phyloP scores from a whole-genome alignment of 139 green algal species.

The Chlorella sp. region DNA sequence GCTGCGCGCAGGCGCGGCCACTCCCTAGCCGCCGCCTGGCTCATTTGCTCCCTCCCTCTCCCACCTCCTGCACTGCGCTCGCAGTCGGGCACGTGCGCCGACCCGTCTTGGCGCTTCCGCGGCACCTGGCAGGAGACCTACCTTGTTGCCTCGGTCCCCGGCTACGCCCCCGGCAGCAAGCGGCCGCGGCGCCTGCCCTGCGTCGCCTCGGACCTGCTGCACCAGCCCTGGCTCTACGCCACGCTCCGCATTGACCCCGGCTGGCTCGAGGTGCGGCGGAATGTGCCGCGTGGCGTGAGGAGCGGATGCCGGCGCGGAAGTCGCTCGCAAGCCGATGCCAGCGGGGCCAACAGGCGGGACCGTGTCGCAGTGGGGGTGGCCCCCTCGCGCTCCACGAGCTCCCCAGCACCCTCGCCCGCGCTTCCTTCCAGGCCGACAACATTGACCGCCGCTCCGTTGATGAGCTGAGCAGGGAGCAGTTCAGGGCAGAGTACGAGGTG shows the following conservation, averaged over 20 bases:
- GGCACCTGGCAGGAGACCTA: constrained; percentile 67
- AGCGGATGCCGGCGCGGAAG: not conserved
- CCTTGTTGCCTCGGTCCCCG: constrained; percentile 1
- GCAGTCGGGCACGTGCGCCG: too few species aligned
- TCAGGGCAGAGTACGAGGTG: constrained; percentile 82
- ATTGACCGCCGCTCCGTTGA: constrained; percentile 62
- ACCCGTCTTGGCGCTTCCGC: constrained; percentile 50
- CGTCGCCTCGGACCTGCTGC: constrained; percentile 84
- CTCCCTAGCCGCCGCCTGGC: too few species aligned
- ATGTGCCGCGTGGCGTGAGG: not conserved
- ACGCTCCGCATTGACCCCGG: constrained; percentile 41
- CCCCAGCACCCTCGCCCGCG: constrained; percentile 45
- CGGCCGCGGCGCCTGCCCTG: constrained; percentile 17
- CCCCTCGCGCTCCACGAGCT: not conserved
- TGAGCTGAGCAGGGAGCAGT: constrained; percentile 67
- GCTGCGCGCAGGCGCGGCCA: too few species aligned
- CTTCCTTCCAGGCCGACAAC: constrained; percentile 86
- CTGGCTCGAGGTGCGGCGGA: constrained; percentile 64
- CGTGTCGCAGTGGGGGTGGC: not conserved
- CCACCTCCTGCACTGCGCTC: too few species aligned
- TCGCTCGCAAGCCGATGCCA: too few species aligned
- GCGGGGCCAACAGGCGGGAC: too few species aligned
- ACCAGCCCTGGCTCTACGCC: constrained; percentile 82
- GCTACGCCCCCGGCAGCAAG: not conserved
- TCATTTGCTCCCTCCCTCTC: too few species aligned